Evolutionary conservation across 768 basidiomycete species (phyloP).

Genomic region (Boletus edulis): DNA sequence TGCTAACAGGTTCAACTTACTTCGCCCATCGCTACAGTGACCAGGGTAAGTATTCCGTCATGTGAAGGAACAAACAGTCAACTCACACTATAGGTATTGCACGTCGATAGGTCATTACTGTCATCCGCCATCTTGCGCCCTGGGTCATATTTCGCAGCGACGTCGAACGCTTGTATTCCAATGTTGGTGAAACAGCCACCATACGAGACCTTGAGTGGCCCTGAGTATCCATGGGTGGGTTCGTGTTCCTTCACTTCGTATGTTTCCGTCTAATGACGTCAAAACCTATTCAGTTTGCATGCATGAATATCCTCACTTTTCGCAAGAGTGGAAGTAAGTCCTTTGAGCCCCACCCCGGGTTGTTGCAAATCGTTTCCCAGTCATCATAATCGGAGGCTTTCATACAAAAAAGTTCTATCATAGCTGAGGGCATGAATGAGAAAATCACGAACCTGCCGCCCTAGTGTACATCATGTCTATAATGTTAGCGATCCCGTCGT

Average conservation of each 20-base stretch:
- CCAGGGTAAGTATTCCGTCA: neutral
- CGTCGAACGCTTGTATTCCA: slow-evolving; percentile 44
- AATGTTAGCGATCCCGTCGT: neutral
- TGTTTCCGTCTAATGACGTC: neutral
- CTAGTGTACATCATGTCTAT: slow-evolving; percentile 2
- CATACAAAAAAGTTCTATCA: neutral
- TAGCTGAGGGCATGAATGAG: neutral
- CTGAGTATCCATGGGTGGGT: neutral
- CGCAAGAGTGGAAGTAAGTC: neutral
- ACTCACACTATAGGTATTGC: slow-evolving; percentile 47
- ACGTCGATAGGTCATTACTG: slow-evolving; percentile 43
- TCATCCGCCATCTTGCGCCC: slow-evolving; percentile 38
- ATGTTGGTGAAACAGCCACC: slow-evolving; percentile 29
- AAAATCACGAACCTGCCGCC: neutral
- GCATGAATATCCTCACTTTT: neutral
- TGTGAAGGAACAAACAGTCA: neutral
- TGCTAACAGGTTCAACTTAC: slow-evolving; percentile 7
- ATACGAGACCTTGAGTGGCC: neutral
- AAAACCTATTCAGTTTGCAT: neutral
- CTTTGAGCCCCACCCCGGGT: neutral
- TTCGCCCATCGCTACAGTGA: neutral
- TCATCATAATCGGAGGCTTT: slow-evolving; percentile 51
- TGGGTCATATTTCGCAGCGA: slow-evolving; percentile 45
- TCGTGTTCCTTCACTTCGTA: neutral
- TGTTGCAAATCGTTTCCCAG: slow-evolving; percentile 22